These are phyloP conservation scores for Trichophyton simii DNA, from an alignment of 2,329 filamentous ascomycete species.

Conservation along the genomic window DNA sequence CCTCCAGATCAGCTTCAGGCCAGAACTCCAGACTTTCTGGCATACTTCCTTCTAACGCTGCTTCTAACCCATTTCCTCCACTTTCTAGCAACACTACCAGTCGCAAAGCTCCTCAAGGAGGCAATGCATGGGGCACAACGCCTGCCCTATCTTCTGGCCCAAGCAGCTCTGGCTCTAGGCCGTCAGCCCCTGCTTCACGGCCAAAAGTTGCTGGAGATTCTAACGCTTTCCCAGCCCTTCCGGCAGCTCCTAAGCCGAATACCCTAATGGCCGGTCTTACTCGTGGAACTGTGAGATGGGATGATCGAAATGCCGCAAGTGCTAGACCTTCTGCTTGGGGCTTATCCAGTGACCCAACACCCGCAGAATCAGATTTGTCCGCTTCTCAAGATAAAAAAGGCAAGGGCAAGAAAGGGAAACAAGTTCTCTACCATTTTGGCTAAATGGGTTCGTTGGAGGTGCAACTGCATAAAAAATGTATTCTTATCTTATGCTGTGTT, in stretches of 20 bases:
- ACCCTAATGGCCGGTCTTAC: conserved; percentile 40
- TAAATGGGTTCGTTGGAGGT: conserved; percentile 9
- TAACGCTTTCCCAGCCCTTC: conserved; percentile 72
- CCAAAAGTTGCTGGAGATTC: conserved; percentile 21
- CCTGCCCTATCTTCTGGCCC: conserved; percentile 16
- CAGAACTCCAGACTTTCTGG: conserved; percentile 43
- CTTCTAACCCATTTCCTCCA: conserved; percentile 35
- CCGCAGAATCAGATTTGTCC: conserved; percentile 13
- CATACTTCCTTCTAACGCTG: conserved; percentile 19
- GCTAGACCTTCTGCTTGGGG: conserved; percentile 29
- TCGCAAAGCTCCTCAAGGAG: conserved; percentile 14
- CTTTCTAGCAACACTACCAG: conserved; percentile 20
- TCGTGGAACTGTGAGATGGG: conserved; percentile 35
- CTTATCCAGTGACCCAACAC: conserved; percentile 14
- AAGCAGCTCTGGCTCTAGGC: conserved; percentile 20
- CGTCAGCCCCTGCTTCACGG: conserved; percentile 15
- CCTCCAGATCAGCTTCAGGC: conserved; percentile 48
- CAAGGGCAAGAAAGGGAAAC: conserved; percentile 19
- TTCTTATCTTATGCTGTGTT: not conserved
- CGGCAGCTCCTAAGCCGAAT: conserved; percentile 58
- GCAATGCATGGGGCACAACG: conserved; percentile 17
- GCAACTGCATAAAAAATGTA: not conserved
- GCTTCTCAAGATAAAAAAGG: conserved; percentile 12
- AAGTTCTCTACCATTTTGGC: conserved; percentile 31
- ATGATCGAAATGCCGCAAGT: conserved; percentile 19